These are phyloP conservation scores for Quercus tomentella DNA, from an alignment of 331 rosid genomes.

Conservation along the genomic window DNA sequence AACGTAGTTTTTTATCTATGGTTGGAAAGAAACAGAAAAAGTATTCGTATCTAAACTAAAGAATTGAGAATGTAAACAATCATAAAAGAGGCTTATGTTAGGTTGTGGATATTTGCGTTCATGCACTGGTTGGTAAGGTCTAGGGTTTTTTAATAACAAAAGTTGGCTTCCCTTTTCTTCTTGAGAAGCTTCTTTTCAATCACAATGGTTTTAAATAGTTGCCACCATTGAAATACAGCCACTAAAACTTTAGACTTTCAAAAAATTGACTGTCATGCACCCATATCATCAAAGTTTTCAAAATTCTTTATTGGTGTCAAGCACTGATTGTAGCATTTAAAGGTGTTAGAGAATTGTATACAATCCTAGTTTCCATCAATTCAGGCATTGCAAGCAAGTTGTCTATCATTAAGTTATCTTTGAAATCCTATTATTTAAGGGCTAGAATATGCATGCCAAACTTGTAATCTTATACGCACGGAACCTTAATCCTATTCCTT, in stretches of 20 bases:
- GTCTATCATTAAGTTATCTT: no score
- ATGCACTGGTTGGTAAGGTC: not conserved
- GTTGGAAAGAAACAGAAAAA: no score
- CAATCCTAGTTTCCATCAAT: no score
- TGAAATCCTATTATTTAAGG: no score
- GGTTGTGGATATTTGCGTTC: slow-evolving; percentile 8
- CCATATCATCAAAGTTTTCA: not conserved
- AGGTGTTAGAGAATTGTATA: no score
- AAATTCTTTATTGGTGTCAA: not conserved
- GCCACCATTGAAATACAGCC: slow-evolving; percentile 14
- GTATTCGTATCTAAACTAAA: not conserved
- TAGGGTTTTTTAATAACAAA: not conserved
- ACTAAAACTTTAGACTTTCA: not conserved
- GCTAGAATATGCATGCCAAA: no score
- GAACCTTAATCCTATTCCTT: no score
- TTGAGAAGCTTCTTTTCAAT: slow-evolving; percentile 20
- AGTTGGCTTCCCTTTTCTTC: slow-evolving; percentile 6
- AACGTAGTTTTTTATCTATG: no score
- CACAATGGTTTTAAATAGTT: slow-evolving; percentile 7
- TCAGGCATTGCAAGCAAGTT: no score
- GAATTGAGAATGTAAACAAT: not conserved
- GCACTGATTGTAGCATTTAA: no score
- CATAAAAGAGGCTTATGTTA: not conserved
- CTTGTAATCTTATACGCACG: no score
- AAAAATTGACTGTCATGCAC: not conserved